Percentiles rank a stretch among this genome's conserved stretches.
These are phyloP conservation scores for Tricholoma sp. DNA, from an alignment of 768 basidiomycete genomes.

Conservation along the genomic window DNA sequence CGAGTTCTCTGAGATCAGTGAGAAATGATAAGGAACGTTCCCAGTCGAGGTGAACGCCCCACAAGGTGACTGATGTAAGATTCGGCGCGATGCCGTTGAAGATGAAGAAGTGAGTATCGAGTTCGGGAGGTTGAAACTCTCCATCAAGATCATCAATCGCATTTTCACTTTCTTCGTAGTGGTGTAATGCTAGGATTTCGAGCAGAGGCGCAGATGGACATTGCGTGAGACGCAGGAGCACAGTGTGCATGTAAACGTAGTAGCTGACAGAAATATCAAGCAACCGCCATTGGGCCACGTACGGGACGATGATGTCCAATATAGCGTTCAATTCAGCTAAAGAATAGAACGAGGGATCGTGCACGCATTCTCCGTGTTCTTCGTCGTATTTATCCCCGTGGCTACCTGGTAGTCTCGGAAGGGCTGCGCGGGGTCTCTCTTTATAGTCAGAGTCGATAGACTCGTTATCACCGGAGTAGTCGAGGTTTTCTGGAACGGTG, in stretches of 20 bases:
- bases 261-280: conserved; percentile 41
- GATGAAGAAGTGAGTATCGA: conserved; percentile 37
- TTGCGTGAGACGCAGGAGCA: conserved; percentile 38
- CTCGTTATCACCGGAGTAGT: conserved; percentile 14
- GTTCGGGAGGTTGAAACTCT: conserved; percentile 34
- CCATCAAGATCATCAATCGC: conserved; percentile 26
- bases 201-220: conserved; percentile 48
- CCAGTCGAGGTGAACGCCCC: conserved; percentile 75
- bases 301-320: conserved; percentile 44
- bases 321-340: conserved; percentile 29
- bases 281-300: conserved; percentile 47
- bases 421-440: not conserved
- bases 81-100: conserved; percentile 54
- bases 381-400: conserved; percentile 15
- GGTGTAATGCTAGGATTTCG: conserved; percentile 48
- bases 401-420: not conserved
- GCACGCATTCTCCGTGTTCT: conserved; percentile 14
- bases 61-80: conserved; percentile 44
- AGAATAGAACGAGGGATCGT: conserved; percentile 23
- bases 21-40: conserved; percentile 39
- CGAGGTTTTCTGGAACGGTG: conserved; percentile 23
- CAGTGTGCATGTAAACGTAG: conserved; percentile 42
- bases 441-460: conserved; percentile 19
- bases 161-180: conserved; percentile 39
- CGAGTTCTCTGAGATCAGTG: conserved; percentile 41